Conservation (phyloP, 2,329 filamentous ascomycete species). For the Pseudocercospora pini-densiflorae region DNA sequence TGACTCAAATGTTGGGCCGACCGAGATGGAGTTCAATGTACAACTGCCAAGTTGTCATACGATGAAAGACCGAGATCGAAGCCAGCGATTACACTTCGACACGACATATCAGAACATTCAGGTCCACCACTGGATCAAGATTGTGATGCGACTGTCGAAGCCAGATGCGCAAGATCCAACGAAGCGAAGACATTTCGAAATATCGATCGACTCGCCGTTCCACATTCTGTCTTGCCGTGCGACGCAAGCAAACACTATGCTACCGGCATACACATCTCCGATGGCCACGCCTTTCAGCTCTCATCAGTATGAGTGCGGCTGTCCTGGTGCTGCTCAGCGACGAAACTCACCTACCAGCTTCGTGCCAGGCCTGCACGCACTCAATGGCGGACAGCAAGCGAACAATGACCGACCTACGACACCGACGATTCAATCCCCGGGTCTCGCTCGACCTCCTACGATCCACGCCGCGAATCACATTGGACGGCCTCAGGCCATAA, state of each 20-base stretch:
- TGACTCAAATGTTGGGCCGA: slow-evolving; percentile 79
- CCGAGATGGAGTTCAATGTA: slow-evolving; percentile 93
- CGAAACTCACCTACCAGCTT: slow-evolving; percentile 54
- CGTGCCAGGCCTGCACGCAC: slow-evolving; percentile 63
- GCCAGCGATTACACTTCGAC: slow-evolving; percentile 76
- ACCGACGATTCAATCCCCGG: slow-evolving; percentile 41
- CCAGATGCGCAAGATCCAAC: slow-evolving; percentile 76
- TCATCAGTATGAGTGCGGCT: slow-evolving; percentile 62
- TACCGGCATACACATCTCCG: slow-evolving; percentile 76
- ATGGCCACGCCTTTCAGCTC: slow-evolving; percentile 34
- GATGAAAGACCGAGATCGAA: slow-evolving; percentile 73
- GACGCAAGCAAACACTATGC: slow-evolving; percentile 84
- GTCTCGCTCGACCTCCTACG: slow-evolving; percentile 54
- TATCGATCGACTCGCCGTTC: slow-evolving; percentile 94
- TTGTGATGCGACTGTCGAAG: slow-evolving; percentile 90
- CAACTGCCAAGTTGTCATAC: slow-evolving; percentile 87
- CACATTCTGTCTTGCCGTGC: slow-evolving; percentile 91
- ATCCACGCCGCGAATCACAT: slow-evolving; percentile 41
- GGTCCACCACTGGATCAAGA: slow-evolving; percentile 97
- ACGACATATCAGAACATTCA: slow-evolving; percentile 94
- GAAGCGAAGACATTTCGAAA: slow-evolving; percentile 89
- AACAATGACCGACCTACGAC: slow-evolving; percentile 29
- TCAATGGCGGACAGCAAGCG: slow-evolving; percentile 44
- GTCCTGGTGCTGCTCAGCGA: slow-evolving; percentile 65
- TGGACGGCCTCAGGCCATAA: slow-evolving; percentile 35